Base-by-base conservation (phyloP, 139 green algal genomes). In the Auxenochlorella pyrenoidosa region DNA sequence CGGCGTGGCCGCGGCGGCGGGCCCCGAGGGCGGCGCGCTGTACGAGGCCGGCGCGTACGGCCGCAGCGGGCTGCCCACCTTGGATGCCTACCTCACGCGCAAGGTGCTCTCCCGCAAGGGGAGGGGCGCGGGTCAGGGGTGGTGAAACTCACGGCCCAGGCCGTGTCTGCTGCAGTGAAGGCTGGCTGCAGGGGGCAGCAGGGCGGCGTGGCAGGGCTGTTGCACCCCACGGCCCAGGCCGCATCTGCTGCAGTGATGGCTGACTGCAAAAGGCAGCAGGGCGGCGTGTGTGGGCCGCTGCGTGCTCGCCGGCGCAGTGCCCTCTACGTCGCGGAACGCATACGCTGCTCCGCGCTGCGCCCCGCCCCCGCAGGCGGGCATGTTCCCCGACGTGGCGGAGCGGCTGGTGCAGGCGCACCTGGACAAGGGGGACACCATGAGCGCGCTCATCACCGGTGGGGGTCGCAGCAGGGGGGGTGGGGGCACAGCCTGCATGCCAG, bases 311-410 rank as follows among this genome's bases (percentile, higher is more conserved):
- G n/a, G n/a, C n/a, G n/a, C n/a, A n/a, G n/a, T n/a, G n/a, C n/a
- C 59, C 47, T 12, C 47, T 68, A 3, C 59, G 28, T 68, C 22
- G 63, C 47, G 47, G 6, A 10, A 6, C 47, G 47, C 47, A 54
- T 18, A 6, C 47, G 8, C 63, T 34, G 63, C 59, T 5, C 59
- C 59, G 59, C 59, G 59, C 59, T 68, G 59, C 3, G 10, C 16
- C 40, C 28, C 38, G 0, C 6, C 47, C 30, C 0, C 65, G 32
- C 72, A 93, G 87, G 94, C 87, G 32, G 94, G 94, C 84, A 95
- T 97, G 92, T 97, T 95, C 84, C 89, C 91, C 38, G 95, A 97
- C 30, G 90, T 97, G 28, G 93, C 90, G 22, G 94, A 97, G 88
- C 75, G 71, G 38, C 91, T 97, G 79, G 90, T 91, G 4, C 44